A percentile compares a stretch with the other conserved stretches of the same genome.
Evolutionary conservation across 1,139 yeast species (phyloP).

Genomic region (Kodamaea sp.): DNA sequence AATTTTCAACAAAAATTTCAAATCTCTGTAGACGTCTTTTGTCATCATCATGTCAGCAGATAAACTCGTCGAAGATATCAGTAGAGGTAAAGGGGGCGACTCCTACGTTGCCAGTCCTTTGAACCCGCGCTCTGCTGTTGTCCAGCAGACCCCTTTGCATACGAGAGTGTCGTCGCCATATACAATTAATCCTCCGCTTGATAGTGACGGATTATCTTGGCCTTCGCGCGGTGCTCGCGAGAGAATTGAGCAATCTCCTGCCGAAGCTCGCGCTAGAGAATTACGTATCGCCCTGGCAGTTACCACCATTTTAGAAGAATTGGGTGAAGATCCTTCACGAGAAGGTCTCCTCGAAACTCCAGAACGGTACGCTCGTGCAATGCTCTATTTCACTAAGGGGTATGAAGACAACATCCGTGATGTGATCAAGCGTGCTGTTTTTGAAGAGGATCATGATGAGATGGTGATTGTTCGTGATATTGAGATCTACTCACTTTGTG

Average conservation of each 20-base stretch:
- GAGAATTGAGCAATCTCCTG: slow-evolving; percentile 64
- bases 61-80: too few relatives aligned
- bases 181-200: slow-evolving; percentile 80
- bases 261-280: slow-evolving; percentile 61
- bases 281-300: slow-evolving; percentile 81
- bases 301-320: slow-evolving; percentile 70
- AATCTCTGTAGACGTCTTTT: too few relatives aligned
- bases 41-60: too few relatives aligned
- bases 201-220: slow-evolving; percentile 90
- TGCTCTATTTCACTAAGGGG: slow-evolving; percentile 93
- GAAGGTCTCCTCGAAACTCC: slow-evolving; percentile 95
- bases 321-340: slow-evolving; percentile 87
- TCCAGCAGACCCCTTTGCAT: slow-evolving; percentile 47
- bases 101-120: too few relatives aligned
- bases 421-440: slow-evolving; percentile 91
- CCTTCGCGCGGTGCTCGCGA: slow-evolving; percentile 84
- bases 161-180: slow-evolving; percentile 82
- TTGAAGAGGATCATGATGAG: slow-evolving; percentile 97
- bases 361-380: slow-evolving; percentile 92
- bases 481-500: slow-evolving; percentile 88
- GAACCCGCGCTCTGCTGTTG: background rate
- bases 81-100: too few relatives aligned
- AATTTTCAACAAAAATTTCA: too few relatives aligned
- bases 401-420: slow-evolving; percentile 89
- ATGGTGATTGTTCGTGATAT: slow-evolving; percentile 97